phyloP scores from a whole-genome alignment of 441 rosid genomes.

The Codiaeum variegatum region DNA sequence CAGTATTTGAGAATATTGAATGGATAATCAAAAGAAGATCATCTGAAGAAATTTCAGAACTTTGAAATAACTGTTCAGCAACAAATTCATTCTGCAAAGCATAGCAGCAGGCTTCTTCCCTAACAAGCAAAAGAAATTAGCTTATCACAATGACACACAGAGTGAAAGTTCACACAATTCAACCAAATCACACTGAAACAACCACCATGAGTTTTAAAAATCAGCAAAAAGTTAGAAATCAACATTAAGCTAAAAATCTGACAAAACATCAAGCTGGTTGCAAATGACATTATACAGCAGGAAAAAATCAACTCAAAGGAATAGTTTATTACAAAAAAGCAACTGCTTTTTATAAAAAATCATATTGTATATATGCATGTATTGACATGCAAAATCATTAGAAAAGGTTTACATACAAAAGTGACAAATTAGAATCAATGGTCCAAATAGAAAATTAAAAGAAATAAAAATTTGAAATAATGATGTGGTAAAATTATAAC shows the following conservation, averaged over 20 bases:
- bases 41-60: conserved; percentile 62
- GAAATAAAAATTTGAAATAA: background rate
- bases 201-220: background rate
- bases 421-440: background rate
- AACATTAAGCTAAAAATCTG: background rate
- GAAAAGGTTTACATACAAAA: background rate
- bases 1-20: conserved; percentile 57
- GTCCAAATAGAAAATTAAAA: background rate
- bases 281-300: background rate
- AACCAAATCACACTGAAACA: background rate
- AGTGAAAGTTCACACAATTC: background rate
- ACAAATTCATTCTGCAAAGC: conserved; percentile 80
- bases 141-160: too few species aligned
- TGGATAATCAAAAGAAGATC: conserved; percentile 64
- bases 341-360: background rate
- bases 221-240: background rate
- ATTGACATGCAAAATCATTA: background rate
- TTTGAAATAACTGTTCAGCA: conserved; percentile 84
- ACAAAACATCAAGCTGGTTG: background rate
- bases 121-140: conserved; percentile 23
- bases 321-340: background rate
- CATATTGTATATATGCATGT: background rate
- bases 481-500: background rate
- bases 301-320: background rate
- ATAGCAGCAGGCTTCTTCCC: conserved; percentile 74